phyloP scores from a whole-genome alignment of 495 filamentous ascomycete genomes.

The Hyaloscypha finlandica region DNA sequence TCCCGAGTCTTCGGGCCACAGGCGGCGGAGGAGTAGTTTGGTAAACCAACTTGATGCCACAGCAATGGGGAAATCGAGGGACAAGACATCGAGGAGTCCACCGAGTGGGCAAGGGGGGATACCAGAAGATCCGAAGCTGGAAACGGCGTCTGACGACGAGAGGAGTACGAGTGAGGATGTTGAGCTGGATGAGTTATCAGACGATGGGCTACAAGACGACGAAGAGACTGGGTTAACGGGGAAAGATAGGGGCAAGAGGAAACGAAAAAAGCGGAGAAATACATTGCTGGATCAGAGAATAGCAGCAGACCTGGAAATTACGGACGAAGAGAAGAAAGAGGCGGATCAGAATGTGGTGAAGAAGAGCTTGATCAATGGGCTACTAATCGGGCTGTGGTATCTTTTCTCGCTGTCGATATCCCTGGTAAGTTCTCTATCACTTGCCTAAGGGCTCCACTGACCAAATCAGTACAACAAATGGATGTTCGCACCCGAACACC shows the following conservation, averaged over 20 bases:
- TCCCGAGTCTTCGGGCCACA: constrained; percentile 24
- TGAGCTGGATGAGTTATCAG: constrained; percentile 56
- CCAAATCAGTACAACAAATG: constrained; percentile 90
- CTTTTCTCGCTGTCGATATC: constrained; percentile 93
- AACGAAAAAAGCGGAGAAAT: constrained; percentile 64
- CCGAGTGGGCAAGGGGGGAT: constrained; percentile 14
- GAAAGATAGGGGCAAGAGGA: constrained; percentile 66
- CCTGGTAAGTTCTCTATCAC: constrained; percentile 61
- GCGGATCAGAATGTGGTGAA: constrained; percentile 71
- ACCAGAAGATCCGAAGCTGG: constrained; percentile 27
- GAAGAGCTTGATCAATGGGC: constrained; percentile 66
- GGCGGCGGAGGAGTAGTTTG: constrained; percentile 32
- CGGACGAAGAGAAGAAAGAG: constrained; percentile 63
- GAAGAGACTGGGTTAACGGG: constrained; percentile 85
- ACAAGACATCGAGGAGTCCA: constrained; percentile 9
- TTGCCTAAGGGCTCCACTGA: not conserved
- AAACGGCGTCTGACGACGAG: constrained; percentile 46
- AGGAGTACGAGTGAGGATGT: constrained; percentile 51
- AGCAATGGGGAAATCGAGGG: constrained; percentile 5
- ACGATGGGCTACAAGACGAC: constrained; percentile 77
- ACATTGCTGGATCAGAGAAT: constrained; percentile 75
- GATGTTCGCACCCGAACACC: constrained; percentile 90
- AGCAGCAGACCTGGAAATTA: constrained; percentile 51
- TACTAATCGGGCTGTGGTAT: constrained; percentile 89
- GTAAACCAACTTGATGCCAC: constrained; percentile 25